Conservation (phyloP, 108 stramenopile genomes). For the Schizochytrium sp. region DNA sequence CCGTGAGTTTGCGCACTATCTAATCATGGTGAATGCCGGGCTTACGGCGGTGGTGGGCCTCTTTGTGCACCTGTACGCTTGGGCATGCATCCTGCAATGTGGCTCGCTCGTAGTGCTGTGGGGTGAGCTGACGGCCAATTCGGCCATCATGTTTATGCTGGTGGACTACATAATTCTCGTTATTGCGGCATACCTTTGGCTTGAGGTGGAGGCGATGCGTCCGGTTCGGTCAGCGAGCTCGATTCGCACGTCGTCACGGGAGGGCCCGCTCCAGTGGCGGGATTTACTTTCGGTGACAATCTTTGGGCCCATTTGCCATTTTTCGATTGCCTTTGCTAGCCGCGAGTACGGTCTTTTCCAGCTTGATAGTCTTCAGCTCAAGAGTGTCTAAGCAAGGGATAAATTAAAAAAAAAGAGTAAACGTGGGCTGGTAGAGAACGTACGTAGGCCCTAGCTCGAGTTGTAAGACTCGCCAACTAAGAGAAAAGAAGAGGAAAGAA, state of each 20-base stretch:
- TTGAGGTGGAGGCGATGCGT: background rate
- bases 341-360: background rate
- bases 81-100: background rate
- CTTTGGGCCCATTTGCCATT: slow-evolving; percentile 3
- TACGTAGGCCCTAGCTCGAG: too few relatives aligned
- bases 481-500: too few relatives aligned
- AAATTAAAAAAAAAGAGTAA: too few relatives aligned
- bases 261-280: background rate
- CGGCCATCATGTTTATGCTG: background rate
- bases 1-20: background rate
- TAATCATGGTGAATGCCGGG: background rate
- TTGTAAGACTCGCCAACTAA: too few relatives aligned
- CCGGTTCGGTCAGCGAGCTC: background rate
- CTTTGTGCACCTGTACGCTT: background rate
- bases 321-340: background rate
- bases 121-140: background rate
- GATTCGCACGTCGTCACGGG: background rate
- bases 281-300: background rate
- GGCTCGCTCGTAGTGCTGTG: background rate
- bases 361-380: background rate
- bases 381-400: background rate
- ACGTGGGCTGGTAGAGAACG: too few relatives aligned
- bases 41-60: background rate
- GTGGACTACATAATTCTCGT: background rate
- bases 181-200: background rate